These are phyloP conservation scores for Kluyveromyces aestuarii DNA, from an alignment of 805 yeast genomes.

Conservation along the genomic window DNA sequence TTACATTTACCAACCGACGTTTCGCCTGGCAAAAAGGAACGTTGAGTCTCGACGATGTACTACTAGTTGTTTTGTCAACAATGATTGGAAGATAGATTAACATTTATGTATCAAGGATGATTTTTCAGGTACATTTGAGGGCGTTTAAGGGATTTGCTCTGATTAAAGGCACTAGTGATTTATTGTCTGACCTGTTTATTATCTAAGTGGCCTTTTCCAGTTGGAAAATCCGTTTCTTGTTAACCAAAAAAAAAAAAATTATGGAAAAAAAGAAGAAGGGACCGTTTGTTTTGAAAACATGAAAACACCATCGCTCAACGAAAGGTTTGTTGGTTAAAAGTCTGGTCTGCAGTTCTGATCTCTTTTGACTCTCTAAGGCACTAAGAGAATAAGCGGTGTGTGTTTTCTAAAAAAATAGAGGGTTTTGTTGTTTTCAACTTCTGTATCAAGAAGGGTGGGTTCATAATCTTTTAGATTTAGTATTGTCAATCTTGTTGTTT, in stretches of 20 bases:
- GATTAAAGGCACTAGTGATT: no score
- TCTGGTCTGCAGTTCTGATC: neutral
- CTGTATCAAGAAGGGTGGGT: neutral
- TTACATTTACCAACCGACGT: no score
- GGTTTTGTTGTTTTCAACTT: neutral
- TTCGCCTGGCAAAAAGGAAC: no score
- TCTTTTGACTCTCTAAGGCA: neutral
- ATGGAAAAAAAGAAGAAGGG: neutral
- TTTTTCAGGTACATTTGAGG: no score
- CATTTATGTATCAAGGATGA: no score
- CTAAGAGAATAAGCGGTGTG: neutral
- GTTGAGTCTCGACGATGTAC: no score
- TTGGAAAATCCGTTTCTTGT: neutral
- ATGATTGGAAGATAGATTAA: no score
- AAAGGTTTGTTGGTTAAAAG: neutral
- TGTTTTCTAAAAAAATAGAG: no score
- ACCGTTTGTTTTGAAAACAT: neutral
- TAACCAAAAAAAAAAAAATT: neutral
- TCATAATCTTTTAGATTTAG: neutral
- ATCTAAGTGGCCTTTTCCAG: neutral
- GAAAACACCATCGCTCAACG: neutral
- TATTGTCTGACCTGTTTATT: neutral
- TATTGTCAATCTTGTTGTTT: neutral
- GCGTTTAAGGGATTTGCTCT: no score
- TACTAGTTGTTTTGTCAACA: no score